Evolutionary conservation across 2,329 filamentous ascomycete species (phyloP).

Genomic region (Microcyclospora pomicola): DNA sequence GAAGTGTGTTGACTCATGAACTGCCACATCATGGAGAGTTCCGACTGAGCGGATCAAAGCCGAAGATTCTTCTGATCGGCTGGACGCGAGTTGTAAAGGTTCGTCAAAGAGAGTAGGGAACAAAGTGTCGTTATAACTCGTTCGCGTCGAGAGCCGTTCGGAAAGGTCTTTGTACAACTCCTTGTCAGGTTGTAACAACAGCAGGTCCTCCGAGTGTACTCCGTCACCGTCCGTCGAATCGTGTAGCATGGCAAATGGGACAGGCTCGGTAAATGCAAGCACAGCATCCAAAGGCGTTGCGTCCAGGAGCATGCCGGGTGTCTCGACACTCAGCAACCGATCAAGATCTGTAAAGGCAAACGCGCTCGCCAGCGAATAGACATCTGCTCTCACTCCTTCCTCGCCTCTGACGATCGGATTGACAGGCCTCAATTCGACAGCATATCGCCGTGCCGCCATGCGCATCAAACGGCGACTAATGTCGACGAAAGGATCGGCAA

Average conservation of each 20-base stretch:
- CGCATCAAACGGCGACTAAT: constrained; percentile 31
- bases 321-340: constrained; percentile 30
- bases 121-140: constrained; percentile 17
- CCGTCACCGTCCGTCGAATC: constrained; percentile 14
- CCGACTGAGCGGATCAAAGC: constrained; percentile 19
- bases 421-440: constrained; percentile 31
- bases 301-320: constrained; percentile 33
- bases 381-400: constrained; percentile 5
- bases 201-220: constrained; percentile 21
- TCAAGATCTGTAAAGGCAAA: constrained; percentile 33
- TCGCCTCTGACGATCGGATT: constrained; percentile 23
- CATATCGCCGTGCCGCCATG: constrained; percentile 32
- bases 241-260: constrained; percentile 19
- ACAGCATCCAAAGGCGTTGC: constrained; percentile 31
- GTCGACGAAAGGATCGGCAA: constrained; percentile 28
- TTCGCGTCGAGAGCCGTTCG: constrained; percentile 6
- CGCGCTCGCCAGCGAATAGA: constrained; percentile 32
- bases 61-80: constrained; percentile 5
- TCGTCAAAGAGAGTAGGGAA: constrained; percentile 18
- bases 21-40: constrained; percentile 14
- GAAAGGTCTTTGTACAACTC: constrained; percentile 8
- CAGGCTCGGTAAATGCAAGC: constrained; percentile 18
- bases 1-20: constrained; percentile 19
- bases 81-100: constrained; percentile 16
- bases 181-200: constrained; percentile 16